Evolutionary conservation across 371 early-diverging fungal genomes (phyloP).

Genomic region (Rhizopus stolonifer): DNA sequence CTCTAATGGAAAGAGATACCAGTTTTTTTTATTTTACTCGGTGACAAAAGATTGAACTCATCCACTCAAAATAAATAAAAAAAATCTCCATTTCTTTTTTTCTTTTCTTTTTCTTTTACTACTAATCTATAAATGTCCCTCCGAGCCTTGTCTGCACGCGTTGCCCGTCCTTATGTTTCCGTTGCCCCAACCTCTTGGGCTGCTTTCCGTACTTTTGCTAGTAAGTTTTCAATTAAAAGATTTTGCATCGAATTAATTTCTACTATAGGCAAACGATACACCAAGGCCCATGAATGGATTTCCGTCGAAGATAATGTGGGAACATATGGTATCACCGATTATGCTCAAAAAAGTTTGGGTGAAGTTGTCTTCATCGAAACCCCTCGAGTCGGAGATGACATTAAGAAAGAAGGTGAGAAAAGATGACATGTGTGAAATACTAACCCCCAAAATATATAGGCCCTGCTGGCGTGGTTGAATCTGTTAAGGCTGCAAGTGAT

Average conservation of each 20-base stretch:
- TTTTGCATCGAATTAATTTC: not conserved
- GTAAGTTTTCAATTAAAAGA: conserved; percentile 26
- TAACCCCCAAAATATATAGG: conserved; percentile 35
- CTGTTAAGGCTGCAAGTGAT: conserved; percentile 95
- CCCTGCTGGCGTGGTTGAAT: conserved; percentile 86
- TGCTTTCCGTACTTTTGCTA: conserved; percentile 47
- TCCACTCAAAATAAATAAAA: conserved; percentile 14
- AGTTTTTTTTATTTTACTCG: conserved; percentile 35
- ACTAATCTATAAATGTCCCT: conserved; percentile 35
- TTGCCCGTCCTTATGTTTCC: conserved; percentile 44
- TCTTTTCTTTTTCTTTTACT: conserved; percentile 15
- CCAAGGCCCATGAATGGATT: conserved; percentile 95
- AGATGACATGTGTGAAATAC: not conserved
- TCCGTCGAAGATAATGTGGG: conserved; percentile 69
- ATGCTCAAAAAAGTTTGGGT: conserved; percentile 90
- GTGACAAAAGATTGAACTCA: conserved; percentile 38
- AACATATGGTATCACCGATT: conserved; percentile 92
- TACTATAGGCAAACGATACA: conserved; percentile 68
- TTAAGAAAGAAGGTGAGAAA: conserved; percentile 61
- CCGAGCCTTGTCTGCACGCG: conserved; percentile 46
- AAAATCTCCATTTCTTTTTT: conserved; percentile 10
- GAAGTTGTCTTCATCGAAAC: conserved; percentile 95
- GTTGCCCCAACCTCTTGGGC: conserved; percentile 31
- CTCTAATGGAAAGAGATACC: conserved; percentile 22
- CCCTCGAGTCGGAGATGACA: conserved; percentile 59